A percentile compares a stretch with the other conserved stretches of the same genome.
phyloP scores from a whole-genome alignment of 2,329 filamentous ascomycete genomes.

The Byssochlamys sp. region DNA sequence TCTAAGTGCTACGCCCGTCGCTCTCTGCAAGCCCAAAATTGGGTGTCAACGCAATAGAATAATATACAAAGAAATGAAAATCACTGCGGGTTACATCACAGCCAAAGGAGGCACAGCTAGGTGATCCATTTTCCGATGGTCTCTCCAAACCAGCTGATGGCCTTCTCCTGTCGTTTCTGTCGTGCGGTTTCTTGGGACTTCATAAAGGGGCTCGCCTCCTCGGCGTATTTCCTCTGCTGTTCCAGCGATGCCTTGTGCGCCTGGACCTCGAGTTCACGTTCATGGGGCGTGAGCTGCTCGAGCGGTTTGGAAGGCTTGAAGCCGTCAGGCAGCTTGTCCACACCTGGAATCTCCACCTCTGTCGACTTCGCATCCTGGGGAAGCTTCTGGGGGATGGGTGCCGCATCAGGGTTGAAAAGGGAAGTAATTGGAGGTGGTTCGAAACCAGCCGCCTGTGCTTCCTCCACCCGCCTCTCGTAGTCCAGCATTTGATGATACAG shows the following conservation, averaged over 20 bases:
- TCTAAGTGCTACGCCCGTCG: neutral
- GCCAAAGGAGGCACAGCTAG: conserved; percentile 9
- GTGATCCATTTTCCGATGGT: conserved; percentile 34
- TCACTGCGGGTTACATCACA: neutral
- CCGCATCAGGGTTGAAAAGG: conserved; percentile 32
- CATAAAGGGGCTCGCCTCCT: conserved; percentile 28
- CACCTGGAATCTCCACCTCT: conserved; percentile 27
- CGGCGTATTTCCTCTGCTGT: conserved; percentile 26
- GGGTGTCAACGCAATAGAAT: neutral
- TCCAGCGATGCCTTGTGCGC: conserved; percentile 29
- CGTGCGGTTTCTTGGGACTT: conserved; percentile 29
- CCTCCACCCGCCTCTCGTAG: conserved; percentile 66
- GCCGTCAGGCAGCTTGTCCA: conserved; percentile 24
- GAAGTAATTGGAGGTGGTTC: conserved; percentile 36
- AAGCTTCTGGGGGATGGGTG: conserved; percentile 8
- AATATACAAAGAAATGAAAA: neutral
- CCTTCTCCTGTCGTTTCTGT: conserved; percentile 29
- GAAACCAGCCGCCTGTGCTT: conserved; percentile 37
- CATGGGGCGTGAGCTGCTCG: conserved; percentile 36
- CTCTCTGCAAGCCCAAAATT: neutral
- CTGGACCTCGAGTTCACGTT: conserved; percentile 36
- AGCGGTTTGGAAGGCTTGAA: conserved; percentile 30
- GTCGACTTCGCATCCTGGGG: conserved; percentile 7
- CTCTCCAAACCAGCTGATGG: conserved; percentile 35
- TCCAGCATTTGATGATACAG: conserved; percentile 79